Evolutionary conservation across 2,329 filamentous ascomycete genomes (phyloP), one percentile per base, ranked within the genome.

Genomic region (Davidsoniella eucalypti): DNA sequence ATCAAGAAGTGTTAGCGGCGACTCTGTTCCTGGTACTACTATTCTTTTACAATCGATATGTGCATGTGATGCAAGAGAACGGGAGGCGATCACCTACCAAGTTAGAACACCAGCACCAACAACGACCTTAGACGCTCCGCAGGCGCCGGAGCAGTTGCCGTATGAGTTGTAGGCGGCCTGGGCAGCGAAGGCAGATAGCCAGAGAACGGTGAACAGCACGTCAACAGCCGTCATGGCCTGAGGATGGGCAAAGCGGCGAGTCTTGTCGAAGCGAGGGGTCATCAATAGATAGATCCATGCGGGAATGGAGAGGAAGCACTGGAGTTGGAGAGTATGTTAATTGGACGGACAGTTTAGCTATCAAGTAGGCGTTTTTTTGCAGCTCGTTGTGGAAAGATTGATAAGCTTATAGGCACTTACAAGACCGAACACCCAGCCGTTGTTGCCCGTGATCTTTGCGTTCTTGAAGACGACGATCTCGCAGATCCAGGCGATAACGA

Each of bases 251-350:
- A 78, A 68, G 55, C 69, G 75, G 50, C 75, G 70, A 4, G 79
- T 79, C 55, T 78, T 71, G 44, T 71, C 69, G 61, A 76, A 82
- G 49, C 78, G 70, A 40, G 78, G 78, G 3, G 77, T 73, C 70
- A 80, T 76, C 57, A 75, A 69, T 45, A 82, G 68, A 63, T 76
- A 84, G 54, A 83, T 69, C 67, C 78, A 78, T 42, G 76, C 75
- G 0, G 76, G 77, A 44, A 80, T 67, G 14, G 73, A 72, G 29
- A 83, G 63, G 65, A 82, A 82, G 63, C 75, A 80, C 79, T 83
- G 53, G 49, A 39, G 40, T 33, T 12, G 10, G 37, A 37, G 8
- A 38, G 16, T 23, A 25, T 37, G 29, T 33, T 33, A 33, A 12
- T 12, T 33, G 4, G 7, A 12, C 12, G 8, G 12, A 33, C 38